Evolutionary conservation across 257 asterid genomes (phyloP), one percentile per base, ranked within the genome.

Genomic region (Gardenia jasminoides): DNA sequence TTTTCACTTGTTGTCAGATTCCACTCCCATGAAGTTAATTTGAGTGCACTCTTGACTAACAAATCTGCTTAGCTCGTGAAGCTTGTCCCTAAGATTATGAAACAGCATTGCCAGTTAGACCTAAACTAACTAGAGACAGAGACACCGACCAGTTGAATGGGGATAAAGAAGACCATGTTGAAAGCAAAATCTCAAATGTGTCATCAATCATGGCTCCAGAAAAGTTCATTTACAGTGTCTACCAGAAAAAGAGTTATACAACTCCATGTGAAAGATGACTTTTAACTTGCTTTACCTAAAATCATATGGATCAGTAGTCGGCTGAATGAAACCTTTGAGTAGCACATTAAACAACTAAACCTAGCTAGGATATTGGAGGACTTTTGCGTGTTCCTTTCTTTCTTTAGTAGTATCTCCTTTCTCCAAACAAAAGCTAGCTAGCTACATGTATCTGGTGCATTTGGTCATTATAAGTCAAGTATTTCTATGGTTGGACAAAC

Each of bases 241-340:
- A 46, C 59, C 59, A 4, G 48, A 50, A 28, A 50, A 74, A 19
- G 31, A 52, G 10, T 33, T 74, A 28, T 72, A 28, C 7, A 13
- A 74, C 67, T 31, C 30, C 67, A 73, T 73, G 77, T 74, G 67
- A 52, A 74, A 3, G 30, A 8, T 74, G 15, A n/a, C 33, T 74
- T 74, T 74, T 12, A 52, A 52, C 77, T 50, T 22, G 26, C 67
- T 74, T 74, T 74, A 74, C 31, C n/a, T 67, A 52, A 20, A 39
- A 70, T 70, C 43, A 46, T 70, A 70, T 15, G 26, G 56, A 11
- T 41, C 36, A 44, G 36, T 3, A 6, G 74, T n/a, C 22, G 59
- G 75, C 20, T 46, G 24, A 70, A 44, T 46, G 13, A n/a, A 70
- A 7, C n/a, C 75, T 22, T 70, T 12, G 0, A 44, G 4, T 36